Conservation (phyloP, 1,284 basidiomycete species). For the Peniophora sp. region DNA sequence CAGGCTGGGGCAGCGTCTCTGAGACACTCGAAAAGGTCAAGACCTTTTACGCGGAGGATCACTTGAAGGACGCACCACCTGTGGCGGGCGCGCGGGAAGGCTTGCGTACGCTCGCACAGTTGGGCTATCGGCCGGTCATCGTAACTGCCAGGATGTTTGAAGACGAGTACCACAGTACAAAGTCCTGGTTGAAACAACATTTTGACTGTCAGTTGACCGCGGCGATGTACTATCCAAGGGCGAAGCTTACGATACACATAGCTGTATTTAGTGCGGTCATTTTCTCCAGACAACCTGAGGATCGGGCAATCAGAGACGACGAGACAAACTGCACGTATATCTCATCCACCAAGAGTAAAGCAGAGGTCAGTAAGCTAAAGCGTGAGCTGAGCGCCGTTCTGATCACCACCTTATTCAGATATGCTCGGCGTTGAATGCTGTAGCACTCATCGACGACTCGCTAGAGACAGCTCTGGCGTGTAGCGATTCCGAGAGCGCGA, state of each 20-base stretch:
- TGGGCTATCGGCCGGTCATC: conserved; percentile 59
- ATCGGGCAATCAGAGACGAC: conserved; percentile 1
- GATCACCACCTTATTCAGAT: conserved; percentile 27
- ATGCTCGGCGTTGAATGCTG: conserved; percentile 47
- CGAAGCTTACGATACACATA: background rate
- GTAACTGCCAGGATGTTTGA: conserved; percentile 57
- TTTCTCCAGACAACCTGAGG: conserved; percentile 9
- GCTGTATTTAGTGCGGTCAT: conserved; percentile 7
- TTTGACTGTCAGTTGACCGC: conserved; percentile 40
- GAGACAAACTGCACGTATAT: conserved; percentile 1
- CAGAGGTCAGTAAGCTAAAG: conserved; percentile 4
- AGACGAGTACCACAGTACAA: conserved; percentile 43
- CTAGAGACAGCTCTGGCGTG: conserved; percentile 59
- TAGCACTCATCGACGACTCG: conserved; percentile 67
- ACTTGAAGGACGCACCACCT: conserved; percentile 40
- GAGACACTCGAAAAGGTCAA: conserved; percentile 47
- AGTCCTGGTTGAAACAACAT: conserved; percentile 54
- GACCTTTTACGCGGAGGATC: conserved; percentile 41
- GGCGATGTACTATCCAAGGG: background rate
- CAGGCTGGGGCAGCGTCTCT: conserved; percentile 56
- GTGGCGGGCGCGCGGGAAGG: conserved; percentile 56
- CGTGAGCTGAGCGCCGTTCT: background rate
- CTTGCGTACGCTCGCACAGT: conserved; percentile 39
- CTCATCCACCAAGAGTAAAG: conserved; percentile 8
- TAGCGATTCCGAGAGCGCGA: conserved; percentile 5